A percentile compares a stretch with the other conserved stretches of the same genome.
These are phyloP conservation scores for Barbatosphaeria neglecta DNA, from an alignment of 495 filamentous ascomycete genomes.

Conservation along the genomic window DNA sequence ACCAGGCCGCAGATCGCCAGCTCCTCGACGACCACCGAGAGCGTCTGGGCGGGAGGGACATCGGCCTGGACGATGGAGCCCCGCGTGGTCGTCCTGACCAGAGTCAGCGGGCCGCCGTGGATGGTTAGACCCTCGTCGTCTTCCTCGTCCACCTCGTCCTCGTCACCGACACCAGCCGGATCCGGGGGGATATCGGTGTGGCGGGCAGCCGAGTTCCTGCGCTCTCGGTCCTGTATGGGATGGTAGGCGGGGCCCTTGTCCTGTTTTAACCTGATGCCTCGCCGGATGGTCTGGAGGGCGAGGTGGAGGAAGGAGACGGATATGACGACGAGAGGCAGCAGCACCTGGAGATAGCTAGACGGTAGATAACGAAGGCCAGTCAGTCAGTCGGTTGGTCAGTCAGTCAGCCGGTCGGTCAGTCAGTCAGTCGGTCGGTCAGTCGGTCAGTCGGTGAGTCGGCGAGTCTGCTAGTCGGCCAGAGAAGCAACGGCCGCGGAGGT, in stretches of 20 bases:
- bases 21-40: slow-evolving; percentile 60
- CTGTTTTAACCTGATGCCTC: slow-evolving; percentile 33
- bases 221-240: slow-evolving; percentile 23
- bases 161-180: slow-evolving; percentile 9
- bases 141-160: slow-evolving; percentile 39
- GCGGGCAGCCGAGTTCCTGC: slow-evolving; percentile 29
- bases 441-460: too few relatives aligned
- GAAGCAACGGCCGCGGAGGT: not conserved
- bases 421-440: too few relatives aligned
- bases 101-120: slow-evolving; percentile 38
- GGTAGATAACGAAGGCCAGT: slow-evolving; percentile 11
- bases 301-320: slow-evolving; percentile 60
- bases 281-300: slow-evolving; percentile 37
- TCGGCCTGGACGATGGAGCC: slow-evolving; percentile 63
- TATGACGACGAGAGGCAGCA: slow-evolving; percentile 65
- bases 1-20: slow-evolving; percentile 61
- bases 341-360: slow-evolving; percentile 79
- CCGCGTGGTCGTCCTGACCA: slow-evolving; percentile 50
- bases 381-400: too few relatives aligned
- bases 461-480: too few relatives aligned
- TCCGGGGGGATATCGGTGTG: slow-evolving; percentile 36
- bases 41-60: slow-evolving; percentile 60
- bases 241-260: slow-evolving; percentile 34
- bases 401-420: too few relatives aligned
- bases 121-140: slow-evolving; percentile 51